Conservation (phyloP, 306 rosid species). For the Cicer chorassanicum region DNA sequence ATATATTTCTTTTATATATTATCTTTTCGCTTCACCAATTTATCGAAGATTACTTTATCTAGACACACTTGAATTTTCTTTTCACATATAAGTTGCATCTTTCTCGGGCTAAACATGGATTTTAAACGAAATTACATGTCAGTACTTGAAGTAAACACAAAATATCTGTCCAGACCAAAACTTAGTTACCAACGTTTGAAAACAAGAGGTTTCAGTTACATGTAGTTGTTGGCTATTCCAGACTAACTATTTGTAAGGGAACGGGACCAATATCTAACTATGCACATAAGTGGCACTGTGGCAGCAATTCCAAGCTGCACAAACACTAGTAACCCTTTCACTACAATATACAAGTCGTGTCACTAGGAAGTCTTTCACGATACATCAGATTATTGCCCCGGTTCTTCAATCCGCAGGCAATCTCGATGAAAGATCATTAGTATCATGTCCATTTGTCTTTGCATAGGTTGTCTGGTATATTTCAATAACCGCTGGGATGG, state of each 20-base stretch:
- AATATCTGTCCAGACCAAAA: slow-evolving; percentile 3
- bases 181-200: neutral
- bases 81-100: neutral
- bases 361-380: slow-evolving; percentile 3
- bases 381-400: slow-evolving; percentile 30
- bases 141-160: slow-evolving; percentile 24
- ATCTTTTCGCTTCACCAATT: too few species aligned
- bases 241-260: slow-evolving; percentile 37
- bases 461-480: slow-evolving; percentile 39
- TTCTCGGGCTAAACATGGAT: slow-evolving; percentile 6
- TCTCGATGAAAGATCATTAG: slow-evolving; percentile 48
- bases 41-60: too few species aligned
- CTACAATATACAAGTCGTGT: slow-evolving; percentile 23
- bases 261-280: slow-evolving; percentile 20
- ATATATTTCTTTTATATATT: too few species aligned
- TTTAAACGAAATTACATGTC: neutral
- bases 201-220: slow-evolving; percentile 28
- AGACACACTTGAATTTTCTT: too few species aligned
- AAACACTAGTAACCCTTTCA: slow-evolving; percentile 18
- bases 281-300: slow-evolving; percentile 19
- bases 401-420: slow-evolving; percentile 33
- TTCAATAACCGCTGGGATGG: slow-evolving; percentile 41
- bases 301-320: slow-evolving; percentile 30
- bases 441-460: slow-evolving; percentile 45
- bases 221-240: slow-evolving; percentile 3